phyloP scores from a whole-genome alignment of 176 grass and related monocot species.

The Zea luxurians region DNA sequence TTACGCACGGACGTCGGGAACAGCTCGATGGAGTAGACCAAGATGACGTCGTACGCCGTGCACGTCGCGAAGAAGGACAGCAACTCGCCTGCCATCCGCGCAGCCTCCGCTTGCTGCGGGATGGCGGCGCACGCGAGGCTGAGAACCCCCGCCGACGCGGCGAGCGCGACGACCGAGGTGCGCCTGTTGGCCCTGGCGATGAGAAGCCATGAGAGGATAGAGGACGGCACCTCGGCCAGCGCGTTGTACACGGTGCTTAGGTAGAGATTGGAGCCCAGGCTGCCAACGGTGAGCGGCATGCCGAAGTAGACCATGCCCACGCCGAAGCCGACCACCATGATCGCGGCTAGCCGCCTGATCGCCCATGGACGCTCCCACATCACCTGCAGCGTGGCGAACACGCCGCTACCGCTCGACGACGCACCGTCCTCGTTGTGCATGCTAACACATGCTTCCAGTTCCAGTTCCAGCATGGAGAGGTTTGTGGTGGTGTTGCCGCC shows the following conservation, averaged over 20 bases:
- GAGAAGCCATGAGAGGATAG: not conserved
- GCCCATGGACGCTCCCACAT: not conserved
- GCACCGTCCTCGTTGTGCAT: not conserved
- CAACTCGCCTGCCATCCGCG: conserved; percentile 1
- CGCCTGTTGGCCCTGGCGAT: not conserved
- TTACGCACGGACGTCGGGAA: conserved; percentile 76
- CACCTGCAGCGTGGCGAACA: not conserved
- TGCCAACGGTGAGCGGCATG: conserved; percentile 1
- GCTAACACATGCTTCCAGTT: not conserved
- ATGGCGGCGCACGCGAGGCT: not conserved
- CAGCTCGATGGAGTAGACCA: conserved; percentile 73
- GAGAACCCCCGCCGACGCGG: conserved; percentile 1
- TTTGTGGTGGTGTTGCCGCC: not conserved
- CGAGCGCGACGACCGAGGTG: not conserved
- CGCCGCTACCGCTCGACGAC: not conserved
- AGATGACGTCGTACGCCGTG: conserved; percentile 46
- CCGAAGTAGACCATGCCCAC: conserved; percentile 20
- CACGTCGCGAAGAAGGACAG: conserved; percentile 1
- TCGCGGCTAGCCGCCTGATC: not conserved
- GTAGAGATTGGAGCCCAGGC: not conserved
- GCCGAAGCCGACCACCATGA: not conserved
- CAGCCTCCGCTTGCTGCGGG: not conserved
- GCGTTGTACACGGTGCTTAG: not conserved
- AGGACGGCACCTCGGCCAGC: conserved; percentile 9
- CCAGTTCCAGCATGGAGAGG: not conserved